phyloP scores from a whole-genome alignment of 805 yeast species.

The Candida palmyrensis region DNA sequence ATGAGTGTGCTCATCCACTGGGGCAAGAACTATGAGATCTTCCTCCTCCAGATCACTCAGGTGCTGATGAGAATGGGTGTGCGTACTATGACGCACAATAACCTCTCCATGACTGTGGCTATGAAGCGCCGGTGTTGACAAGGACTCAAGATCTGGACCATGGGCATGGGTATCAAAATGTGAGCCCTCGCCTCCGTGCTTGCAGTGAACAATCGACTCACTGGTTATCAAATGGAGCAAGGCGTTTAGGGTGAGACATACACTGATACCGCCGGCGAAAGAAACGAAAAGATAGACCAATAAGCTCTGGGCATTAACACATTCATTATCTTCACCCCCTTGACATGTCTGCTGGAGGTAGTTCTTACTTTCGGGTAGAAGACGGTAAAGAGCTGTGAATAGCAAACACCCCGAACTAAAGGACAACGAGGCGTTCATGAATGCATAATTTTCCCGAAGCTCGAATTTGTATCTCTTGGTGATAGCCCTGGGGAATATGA shows the following conservation, averaged over 20 bases:
- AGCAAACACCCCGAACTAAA: slow-evolving; percentile 78
- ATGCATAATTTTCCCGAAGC: slow-evolving; percentile 53
- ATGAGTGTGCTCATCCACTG: slow-evolving; percentile 11
- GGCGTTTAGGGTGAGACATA: slow-evolving; percentile 58
- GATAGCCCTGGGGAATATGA: slow-evolving; percentile 34
- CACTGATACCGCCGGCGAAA: slow-evolving; percentile 52
- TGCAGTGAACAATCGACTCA: slow-evolving; percentile 82
- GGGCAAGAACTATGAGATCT: not conserved
- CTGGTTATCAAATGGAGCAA: slow-evolving; percentile 71
- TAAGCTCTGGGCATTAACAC: slow-evolving; percentile 9
- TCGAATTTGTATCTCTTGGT: slow-evolving; percentile 42
- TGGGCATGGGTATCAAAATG: slow-evolving; percentile 10
- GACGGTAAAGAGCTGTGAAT: slow-evolving; percentile 69
- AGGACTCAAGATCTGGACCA: slow-evolving; percentile 6
- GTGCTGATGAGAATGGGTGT: slow-evolving; percentile 6
- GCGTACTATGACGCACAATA: slow-evolving; percentile 11
- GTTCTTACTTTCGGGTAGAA: slow-evolving; percentile 62
- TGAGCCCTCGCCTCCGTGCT: slow-evolving; percentile 45
- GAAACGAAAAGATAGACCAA: slow-evolving; percentile 40
- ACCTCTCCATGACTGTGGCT: slow-evolving; percentile 7
- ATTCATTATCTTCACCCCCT: slow-evolving; percentile 4
- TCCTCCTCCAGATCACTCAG: slow-evolving; percentile 1
- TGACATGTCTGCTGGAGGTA: slow-evolving; percentile 35
- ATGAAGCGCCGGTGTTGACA: slow-evolving; percentile 9
- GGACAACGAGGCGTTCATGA: slow-evolving; percentile 71